A percentile compares a stretch with the other conserved stretches of the same genome.
Evolutionary conservation across 805 yeast genomes (phyloP).

Genomic region (Monosporozyma unispora): DNA sequence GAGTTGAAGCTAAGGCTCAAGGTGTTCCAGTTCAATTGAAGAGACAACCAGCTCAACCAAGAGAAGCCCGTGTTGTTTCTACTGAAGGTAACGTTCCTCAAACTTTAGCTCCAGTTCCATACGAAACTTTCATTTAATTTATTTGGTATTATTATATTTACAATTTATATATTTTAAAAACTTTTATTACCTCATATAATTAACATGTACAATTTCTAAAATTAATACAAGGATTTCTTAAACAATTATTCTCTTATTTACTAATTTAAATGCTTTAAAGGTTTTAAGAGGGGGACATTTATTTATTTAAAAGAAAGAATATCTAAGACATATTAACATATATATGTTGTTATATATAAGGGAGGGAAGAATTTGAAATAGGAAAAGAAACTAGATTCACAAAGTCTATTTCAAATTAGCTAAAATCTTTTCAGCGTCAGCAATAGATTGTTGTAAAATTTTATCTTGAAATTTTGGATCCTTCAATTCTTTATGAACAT

Average conservation of each 20-base stretch:
- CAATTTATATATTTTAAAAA: neutral
- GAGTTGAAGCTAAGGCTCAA: conserved; percentile 87
- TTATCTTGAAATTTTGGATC: conserved; percentile 90
- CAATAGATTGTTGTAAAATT: conserved; percentile 81
- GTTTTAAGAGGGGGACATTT: neutral
- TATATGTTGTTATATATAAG: neutral
- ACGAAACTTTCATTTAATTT: conserved; percentile 96
- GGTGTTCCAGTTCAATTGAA: conserved; percentile 87
- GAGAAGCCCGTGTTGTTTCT: conserved; percentile 79
- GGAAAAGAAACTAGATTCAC: neutral
- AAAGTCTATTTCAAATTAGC: conserved; percentile 30
- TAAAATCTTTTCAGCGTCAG: conserved; percentile 84
- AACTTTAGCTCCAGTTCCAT: conserved; percentile 97
- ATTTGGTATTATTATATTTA: conserved; percentile 8
- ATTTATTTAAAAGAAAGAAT: conserved; percentile 4
- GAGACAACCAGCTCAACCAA: conserved; percentile 98
- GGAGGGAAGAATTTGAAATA: neutral
- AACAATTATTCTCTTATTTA: neutral
- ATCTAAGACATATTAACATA: conserved; percentile 5
- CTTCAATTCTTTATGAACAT: conserved; percentile 75
- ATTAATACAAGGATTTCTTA: neutral
- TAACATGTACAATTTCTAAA: conserved; percentile 11
- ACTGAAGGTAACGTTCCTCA: conserved; percentile 83
- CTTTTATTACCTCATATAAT: conserved; percentile 2
- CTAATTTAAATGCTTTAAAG: neutral